Percentiles rank a stretch among this genome's conserved stretches.
These are phyloP conservation scores for Nannochloropsis limnetica DNA, from an alignment of 352 stramenopile species.

Conservation along the genomic window DNA sequence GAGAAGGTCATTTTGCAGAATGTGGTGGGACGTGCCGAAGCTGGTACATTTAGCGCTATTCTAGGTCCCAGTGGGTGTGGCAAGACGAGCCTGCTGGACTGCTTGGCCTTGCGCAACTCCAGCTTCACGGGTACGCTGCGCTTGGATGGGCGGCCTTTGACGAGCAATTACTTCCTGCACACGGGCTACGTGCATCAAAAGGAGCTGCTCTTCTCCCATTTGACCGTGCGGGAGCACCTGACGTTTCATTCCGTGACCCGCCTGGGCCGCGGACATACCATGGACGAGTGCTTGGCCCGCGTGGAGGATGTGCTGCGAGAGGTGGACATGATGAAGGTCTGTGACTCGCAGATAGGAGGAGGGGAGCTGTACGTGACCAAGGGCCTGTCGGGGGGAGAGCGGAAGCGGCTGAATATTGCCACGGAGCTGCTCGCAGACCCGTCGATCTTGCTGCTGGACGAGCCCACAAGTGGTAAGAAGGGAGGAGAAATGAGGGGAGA, in stretches of 20 bases:
- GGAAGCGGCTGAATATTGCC: slow-evolving; percentile 70
- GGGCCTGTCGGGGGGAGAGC: slow-evolving; percentile 65
- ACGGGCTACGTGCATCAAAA: slow-evolving; percentile 46
- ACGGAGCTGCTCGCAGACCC: slow-evolving; percentile 69
- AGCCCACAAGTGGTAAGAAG: slow-evolving; percentile 52
- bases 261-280: slow-evolving; percentile 40
- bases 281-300: slow-evolving; percentile 40
- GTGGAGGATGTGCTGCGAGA: slow-evolving; percentile 44
- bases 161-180: slow-evolving; percentile 35
- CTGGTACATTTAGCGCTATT: slow-evolving; percentile 44
- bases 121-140: background rate
- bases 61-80: slow-evolving; percentile 48
- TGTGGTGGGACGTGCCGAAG: background rate
- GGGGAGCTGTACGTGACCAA: slow-evolving; percentile 45
- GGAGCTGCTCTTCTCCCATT: slow-evolving; percentile 54
- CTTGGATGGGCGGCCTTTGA: background rate
- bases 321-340: slow-evolving; percentile 53
- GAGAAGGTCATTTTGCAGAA: background rate
- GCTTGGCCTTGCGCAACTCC: slow-evolving; percentile 47
- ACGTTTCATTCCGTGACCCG: slow-evolving; percentile 47
- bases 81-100: slow-evolving; percentile 52
- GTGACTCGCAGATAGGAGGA: slow-evolving; percentile 51
- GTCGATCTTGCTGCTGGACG: slow-evolving; percentile 73
- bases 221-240: slow-evolving; percentile 56
- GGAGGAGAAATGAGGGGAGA: background rate